Base-by-base conservation (phyloP, 495 filamentous ascomycete species). In the Penicillium crystallinum region DNA sequence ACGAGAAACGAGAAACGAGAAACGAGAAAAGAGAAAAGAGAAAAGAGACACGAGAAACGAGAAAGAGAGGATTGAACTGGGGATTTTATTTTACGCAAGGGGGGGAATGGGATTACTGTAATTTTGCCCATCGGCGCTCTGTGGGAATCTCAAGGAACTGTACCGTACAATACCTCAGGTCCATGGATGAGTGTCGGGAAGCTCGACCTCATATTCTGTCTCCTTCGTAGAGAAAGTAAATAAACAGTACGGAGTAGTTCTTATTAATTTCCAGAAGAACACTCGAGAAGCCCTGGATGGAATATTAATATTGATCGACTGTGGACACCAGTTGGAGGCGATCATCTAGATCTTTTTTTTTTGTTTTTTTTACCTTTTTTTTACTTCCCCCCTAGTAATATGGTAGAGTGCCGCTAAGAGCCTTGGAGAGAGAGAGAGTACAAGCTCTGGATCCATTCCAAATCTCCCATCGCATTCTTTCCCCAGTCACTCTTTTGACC, bases 131-230 rank as follows among this genome's bases (percentile, higher is more conserved):
- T 18, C 15, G 2, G 40, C 6, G 22, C 15, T 7, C 18, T 4
- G 2, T 4, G 21, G n/a, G 10, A 31, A 6, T 18, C n/a, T 19
- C 44, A 35, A 12, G 45, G 25, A 43, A n/a, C 23, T 18, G 9
- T 43, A 59, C 53, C 45, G 17, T 40, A 37, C 29, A 22, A 15
- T 49, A 47, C 33, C 10, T 8, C 2, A 14, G 18, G 44, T 51
- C 60, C 60, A 57, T 63, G 59, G 59, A 59, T 54, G 34, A 40
- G 4, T 17, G 40, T 53, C 53, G 56, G 56, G 59, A 40, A 56
- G 52, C 51, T 55, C 52, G n/a, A n/a, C n/a, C n/a, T n/a, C n/a
- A n/a, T n/a, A n/a, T n/a, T n/a, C n/a, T n/a, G n/a, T n/a, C n/a
- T n/a, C n/a, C n/a, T n/a, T n/a, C n/a, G n/a, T n/a, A n/a, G n/a